Percentiles rank a stretch among this genome's conserved stretches.
Conservation (phyloP, 768 basidiomycete species). For the Phallus indusiatus region DNA sequence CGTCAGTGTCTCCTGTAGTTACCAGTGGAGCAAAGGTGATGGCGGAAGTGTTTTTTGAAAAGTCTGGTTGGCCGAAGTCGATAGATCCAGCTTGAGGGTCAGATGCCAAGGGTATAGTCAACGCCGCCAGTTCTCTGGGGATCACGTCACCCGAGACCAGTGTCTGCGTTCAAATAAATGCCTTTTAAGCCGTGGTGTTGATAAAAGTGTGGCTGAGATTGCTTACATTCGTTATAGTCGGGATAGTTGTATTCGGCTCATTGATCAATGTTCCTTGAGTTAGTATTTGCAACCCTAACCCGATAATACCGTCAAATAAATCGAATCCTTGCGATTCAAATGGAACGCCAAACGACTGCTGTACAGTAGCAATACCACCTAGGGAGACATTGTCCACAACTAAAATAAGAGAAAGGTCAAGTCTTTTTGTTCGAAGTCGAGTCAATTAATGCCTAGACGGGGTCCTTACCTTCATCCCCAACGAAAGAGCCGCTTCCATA, state of each 20-base stretch:
- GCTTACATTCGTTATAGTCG: constrained; percentile 23
- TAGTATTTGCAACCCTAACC: constrained; percentile 25
- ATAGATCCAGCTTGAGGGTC: constrained; percentile 16
- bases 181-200: neutral
- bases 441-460: neutral
- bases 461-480: constrained; percentile 7
- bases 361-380: constrained; percentile 26
- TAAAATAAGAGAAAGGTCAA: constrained; percentile 10
- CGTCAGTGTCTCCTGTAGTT: constrained; percentile 13
- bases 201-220: neutral
- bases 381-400: constrained; percentile 48
- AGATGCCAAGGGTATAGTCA: constrained; percentile 15
- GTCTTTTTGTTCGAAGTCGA: neutral
- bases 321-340: constrained; percentile 16
- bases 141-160: constrained; percentile 17
- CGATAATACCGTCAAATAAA: constrained; percentile 29
- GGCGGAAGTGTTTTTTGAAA: constrained; percentile 5
- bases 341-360: constrained; percentile 31
- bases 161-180: neutral
- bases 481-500: neutral
- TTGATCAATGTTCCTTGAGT: constrained; percentile 17
- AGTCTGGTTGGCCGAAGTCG: constrained; percentile 19
- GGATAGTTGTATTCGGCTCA: constrained; percentile 10
- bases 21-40: constrained; percentile 12
- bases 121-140: constrained; percentile 19